phyloP scores from a whole-genome alignment of 768 basidiomycete genomes.

The Lactarius akahatsu region DNA sequence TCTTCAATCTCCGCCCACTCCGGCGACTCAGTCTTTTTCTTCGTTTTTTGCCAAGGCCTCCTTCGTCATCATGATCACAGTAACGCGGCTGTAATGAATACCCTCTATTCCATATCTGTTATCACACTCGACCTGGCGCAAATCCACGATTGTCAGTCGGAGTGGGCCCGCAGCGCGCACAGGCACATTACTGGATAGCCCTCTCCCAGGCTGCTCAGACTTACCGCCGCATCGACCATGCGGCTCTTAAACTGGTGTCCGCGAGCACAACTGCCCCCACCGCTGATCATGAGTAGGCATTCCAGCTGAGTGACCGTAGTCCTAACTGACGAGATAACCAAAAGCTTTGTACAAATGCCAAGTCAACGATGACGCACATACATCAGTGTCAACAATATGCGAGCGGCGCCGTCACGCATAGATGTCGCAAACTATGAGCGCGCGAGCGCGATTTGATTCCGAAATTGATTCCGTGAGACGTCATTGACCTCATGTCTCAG shows the following conservation, averaged over 20 bases:
- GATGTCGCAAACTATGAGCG: too few relatives aligned
- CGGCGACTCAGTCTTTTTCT: neutral
- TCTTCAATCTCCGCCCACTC: neutral
- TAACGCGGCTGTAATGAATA: neutral
- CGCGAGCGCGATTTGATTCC: neutral
- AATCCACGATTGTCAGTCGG: neutral
- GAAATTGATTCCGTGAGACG: neutral
- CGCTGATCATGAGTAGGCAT: neutral
- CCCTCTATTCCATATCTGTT: neutral
- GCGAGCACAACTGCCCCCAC: neutral
- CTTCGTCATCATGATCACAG: neutral
- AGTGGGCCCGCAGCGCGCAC: neutral
- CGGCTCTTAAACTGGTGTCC: neutral
- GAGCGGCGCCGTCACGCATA: neutral
- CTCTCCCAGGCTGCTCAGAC: neutral
- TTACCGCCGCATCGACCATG: neutral
- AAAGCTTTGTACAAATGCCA: neutral
- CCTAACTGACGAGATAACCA: neutral
- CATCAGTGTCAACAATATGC: neutral
- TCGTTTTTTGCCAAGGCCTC: too few relatives aligned
- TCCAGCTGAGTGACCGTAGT: neutral
- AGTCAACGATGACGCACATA: neutral
- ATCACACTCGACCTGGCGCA: neutral
- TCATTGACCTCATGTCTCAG: neutral
- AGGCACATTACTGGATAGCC: neutral